Percentiles rank a stretch among this genome's conserved stretches.
These are phyloP conservation scores for Lactuca saligna DNA, from an alignment of 129 eudicot species.

Conservation along the genomic window DNA sequence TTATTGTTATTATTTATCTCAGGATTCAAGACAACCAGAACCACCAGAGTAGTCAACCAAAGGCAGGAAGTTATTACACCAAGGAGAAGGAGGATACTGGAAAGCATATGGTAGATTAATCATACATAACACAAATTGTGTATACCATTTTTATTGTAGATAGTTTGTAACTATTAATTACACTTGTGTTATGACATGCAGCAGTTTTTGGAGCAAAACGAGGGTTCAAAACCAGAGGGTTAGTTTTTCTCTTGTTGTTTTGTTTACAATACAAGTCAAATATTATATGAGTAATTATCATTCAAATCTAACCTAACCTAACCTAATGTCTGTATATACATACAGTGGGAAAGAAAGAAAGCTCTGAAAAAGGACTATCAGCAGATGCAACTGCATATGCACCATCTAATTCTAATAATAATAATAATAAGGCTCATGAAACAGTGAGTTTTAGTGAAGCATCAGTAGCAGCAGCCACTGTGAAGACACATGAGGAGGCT, in stretches of 20 bases:
- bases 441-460: conserved; percentile 26
- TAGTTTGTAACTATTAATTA: background rate
- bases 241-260: conserved; percentile 28
- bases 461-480: conserved; percentile 37
- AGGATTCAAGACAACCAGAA: conserved; percentile 45
- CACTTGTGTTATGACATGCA: conserved; percentile 11
- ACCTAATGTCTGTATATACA: too few relatives aligned
- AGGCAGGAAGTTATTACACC: conserved; percentile 28
- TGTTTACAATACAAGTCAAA: background rate
- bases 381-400: conserved; percentile 51
- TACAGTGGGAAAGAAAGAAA: conserved; percentile 37
- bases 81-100: conserved; percentile 42
- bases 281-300: background rate
- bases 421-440: conserved; percentile 40
- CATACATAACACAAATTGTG: background rate
- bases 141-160: background rate
- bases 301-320: too few relatives aligned
- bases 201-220: conserved; percentile 48
- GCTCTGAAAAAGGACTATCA: conserved; percentile 44
- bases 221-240: conserved; percentile 54
- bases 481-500: conserved; percentile 32
- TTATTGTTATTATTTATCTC: conserved; percentile 3
- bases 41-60: conserved; percentile 21
- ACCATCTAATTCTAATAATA: conserved; percentile 36
- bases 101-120: conserved; percentile 33